phyloP scores from a whole-genome alignment of 371 early-diverging fungal genomes.

The Saksenaea oblongispora region DNA sequence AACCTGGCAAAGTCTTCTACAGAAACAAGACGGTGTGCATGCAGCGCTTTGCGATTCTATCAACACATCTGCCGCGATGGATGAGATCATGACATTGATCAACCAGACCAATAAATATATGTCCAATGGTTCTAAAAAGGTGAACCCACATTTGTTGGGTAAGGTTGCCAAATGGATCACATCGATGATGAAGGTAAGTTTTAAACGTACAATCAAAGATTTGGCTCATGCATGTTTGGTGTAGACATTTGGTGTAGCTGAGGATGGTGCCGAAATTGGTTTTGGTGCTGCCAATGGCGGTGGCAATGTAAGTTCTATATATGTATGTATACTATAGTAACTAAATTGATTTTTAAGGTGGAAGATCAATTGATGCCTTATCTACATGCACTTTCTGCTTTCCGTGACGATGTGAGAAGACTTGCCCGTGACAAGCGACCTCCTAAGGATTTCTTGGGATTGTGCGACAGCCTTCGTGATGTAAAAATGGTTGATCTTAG shows the following conservation, averaged over 20 bases:
- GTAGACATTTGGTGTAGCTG: conserved; percentile 71
- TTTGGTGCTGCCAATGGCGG: conserved; percentile 36
- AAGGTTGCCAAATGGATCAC: conserved; percentile 85
- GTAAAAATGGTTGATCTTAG: conserved; percentile 83
- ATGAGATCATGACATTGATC: conserved; percentile 81
- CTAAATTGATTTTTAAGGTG: conserved; percentile 19
- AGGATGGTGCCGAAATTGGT: conserved; percentile 61
- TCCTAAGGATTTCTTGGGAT: conserved; percentile 65
- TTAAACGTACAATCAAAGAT: background rate
- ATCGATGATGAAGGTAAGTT: conserved; percentile 60
- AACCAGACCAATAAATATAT: conserved; percentile 83
- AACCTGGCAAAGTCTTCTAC: conserved; percentile 42
- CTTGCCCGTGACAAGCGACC: conserved; percentile 62
- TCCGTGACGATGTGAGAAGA: conserved; percentile 86
- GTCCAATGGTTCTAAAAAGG: conserved; percentile 46
- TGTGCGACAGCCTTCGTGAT: conserved; percentile 90
- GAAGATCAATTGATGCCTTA: conserved; percentile 85
- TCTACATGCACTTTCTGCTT: conserved; percentile 75
- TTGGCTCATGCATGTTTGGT: conserved; percentile 3
- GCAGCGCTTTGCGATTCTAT: conserved; percentile 93
- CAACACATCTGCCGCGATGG: conserved; percentile 88
- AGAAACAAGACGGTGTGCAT: conserved; percentile 74
- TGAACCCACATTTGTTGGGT: conserved; percentile 64
- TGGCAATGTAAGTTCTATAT: conserved; percentile 33
- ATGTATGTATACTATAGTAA: background rate